Conservation (phyloP, 1,284 basidiomycete species). For the Melampsora larici-populina region DNA sequence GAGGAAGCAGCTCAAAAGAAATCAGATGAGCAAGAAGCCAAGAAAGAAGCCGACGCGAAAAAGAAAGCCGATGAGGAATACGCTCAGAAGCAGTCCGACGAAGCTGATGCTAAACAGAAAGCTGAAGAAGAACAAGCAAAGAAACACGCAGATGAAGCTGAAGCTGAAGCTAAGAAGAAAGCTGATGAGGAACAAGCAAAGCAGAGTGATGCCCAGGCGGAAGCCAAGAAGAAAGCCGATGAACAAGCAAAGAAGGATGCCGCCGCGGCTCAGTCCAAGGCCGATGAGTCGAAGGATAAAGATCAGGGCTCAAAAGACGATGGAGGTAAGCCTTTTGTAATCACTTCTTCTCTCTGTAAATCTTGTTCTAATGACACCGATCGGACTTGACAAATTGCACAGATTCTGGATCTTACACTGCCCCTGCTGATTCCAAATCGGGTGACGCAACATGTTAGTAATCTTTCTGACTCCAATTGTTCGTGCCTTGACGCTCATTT, state of each 20-base stretch:
- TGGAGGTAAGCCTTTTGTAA: background rate
- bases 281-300: slow-evolving; percentile 1
- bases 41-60: slow-evolving; percentile 12
- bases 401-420: no score
- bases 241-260: slow-evolving; percentile 35
- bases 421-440: background rate
- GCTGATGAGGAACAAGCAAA: slow-evolving; percentile 34
- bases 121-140: background rate
- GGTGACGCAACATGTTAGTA: slow-evolving; percentile 1
- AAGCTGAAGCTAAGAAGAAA: slow-evolving; percentile 22
- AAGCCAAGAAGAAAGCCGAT: slow-evolving; percentile 38
- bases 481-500: background rate
- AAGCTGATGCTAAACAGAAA: background rate
- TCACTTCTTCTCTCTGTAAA: background rate
- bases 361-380: background rate
- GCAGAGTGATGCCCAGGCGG: slow-evolving; percentile 45
- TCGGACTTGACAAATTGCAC: no score
- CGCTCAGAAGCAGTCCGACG: background rate
- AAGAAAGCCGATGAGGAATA: background rate
- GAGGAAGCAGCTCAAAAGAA: slow-evolving; percentile 20
- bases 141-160: slow-evolving; percentile 39
- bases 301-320: background rate
- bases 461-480: background rate
- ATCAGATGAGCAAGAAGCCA: slow-evolving; percentile 1
- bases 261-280: background rate